Base-by-base conservation (phyloP, 2,329 filamentous ascomycete genomes). In the Penicillium sp. region DNA sequence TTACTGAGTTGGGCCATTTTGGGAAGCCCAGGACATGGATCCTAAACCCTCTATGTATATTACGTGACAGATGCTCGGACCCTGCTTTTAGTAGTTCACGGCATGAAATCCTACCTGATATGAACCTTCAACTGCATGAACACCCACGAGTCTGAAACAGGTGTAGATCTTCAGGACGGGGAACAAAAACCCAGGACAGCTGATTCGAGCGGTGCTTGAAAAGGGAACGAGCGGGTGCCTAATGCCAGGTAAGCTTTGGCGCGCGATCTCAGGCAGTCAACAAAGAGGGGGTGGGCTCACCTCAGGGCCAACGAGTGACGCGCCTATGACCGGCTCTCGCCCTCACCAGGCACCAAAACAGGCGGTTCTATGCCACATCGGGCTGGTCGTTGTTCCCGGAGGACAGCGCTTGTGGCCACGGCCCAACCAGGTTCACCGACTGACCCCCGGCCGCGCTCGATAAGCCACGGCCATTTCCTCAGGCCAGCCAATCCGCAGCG, bases 391-490 rank as follows among this genome's bases (percentile, higher is more conserved):
- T 20, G 46, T 46, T 28, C 48, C 54, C 38, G 45, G 27, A 50
- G 40, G 36, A 46, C 33, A 20, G 22, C n/a, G 20, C 56, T 61
- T 61, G 44, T 54, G 46, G 51, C 56, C 61, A 63, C 61, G 61
- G 60, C 56, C 61, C 61, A 63, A 63, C 61, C 61, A 63, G 36
- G 31, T 35, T 25, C 24, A 54, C 43, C 35, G 44, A 48, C 50
- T 20, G 46, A 20, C 48, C 40, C 40, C 48, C 27, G 27, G 11
- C 33, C 20, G 45, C 51, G 39, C 42, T 63, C 51, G 61, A 63
- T 61, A 63, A 63, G 54, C 50, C 56, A 47, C 53, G 51, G 58
- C 54, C 61, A 56, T 55, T 56, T 57, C 39, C 47, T 14, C 31
- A 35, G 24, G 14, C 40, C 36, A 35, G 51, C 60, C 61, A 63